phyloP scores from a whole-genome alignment of 306 rosid genomes.

The Malus sylvestris region DNA sequence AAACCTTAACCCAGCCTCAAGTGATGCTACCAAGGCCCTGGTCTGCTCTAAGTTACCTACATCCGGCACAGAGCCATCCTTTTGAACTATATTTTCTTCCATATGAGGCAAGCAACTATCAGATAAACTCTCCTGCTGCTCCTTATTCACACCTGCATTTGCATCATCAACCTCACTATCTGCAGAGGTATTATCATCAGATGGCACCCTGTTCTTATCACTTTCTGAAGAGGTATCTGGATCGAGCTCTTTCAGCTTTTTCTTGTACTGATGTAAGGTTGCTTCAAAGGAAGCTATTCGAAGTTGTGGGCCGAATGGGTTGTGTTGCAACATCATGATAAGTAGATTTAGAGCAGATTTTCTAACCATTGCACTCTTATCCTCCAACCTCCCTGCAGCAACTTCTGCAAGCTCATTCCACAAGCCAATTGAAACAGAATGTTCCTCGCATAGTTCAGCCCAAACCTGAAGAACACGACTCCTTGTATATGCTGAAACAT shows the following conservation, averaged over 20 bases:
- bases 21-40: conserved; percentile 93
- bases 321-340: conserved; percentile 92
- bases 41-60: conserved; percentile 94
- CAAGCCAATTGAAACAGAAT: conserved; percentile 89
- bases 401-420: conserved; percentile 86
- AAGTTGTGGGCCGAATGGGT: conserved; percentile 95
- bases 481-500: conserved; percentile 93
- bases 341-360: conserved; percentile 75
- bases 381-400: conserved; percentile 97
- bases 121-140: conserved; percentile 56
- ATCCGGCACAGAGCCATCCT: conserved; percentile 62
- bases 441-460: conserved; percentile 90
- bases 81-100: conserved; percentile 40
- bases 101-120: conserved; percentile 60
- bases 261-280: conserved; percentile 74
- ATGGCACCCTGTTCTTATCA: conserved; percentile 27
- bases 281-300: conserved; percentile 83
- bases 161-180: conserved; percentile 59
- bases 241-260: conserved; percentile 69
- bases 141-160: conserved; percentile 29
- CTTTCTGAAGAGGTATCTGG: conserved; percentile 46
- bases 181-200: conserved; percentile 34
- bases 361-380: conserved; percentile 90
- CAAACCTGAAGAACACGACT: conserved; percentile 96
- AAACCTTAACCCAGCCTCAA: conserved; percentile 87